Evolutionary conservation across 257 asterid species (phyloP), one percentile per base, ranked within the genome.

Genomic region (Cordia subcordata): DNA sequence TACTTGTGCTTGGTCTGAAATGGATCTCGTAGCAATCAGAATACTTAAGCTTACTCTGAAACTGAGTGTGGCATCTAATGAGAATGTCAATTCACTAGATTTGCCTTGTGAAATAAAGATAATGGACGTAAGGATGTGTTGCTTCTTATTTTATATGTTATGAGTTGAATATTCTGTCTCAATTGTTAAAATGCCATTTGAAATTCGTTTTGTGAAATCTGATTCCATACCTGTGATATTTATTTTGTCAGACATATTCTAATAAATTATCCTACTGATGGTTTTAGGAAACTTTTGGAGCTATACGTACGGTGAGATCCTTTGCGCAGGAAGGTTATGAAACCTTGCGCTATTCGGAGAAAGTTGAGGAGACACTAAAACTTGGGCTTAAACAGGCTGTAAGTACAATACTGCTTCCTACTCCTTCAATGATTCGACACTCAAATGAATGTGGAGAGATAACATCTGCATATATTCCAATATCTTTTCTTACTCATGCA

Each of bases 381-480:
- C 96, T 88, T 64, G 96, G 96, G 59, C 85, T 88, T 55, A 75
- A 60, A 69, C 96, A 84, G 72, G 95, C 96, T 54, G 96, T 85
- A 70, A 82, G 95, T 82, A 64, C 65, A 51, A 59, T 49, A 49
- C 44, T 42, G 16, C 60, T 22, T 27, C 55, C 70, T 58, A 54
- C 57, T 57, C 51, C 40, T 40, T 23, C 27, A 53, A 13, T 15
- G 16, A 21, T 9, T 49, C 0, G 14, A 49, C 6, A 27, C 4
- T 27, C 35, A 27, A 27, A 27, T 27, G 35, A 27, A 27, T 16
- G 54, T n/a, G 27, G 54, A 49, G 17, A 17, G 27, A 13, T 11
- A 49, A n/a, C 23, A n/a, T 15, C 11, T 21, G 8, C 44, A 10
- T 49, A 62, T 49, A 62, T 65, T 61, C 57, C 55, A 62, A 65